These are phyloP conservation scores for Cyclospora cayetanensis DNA, from an alignment of 169 alveolate species.

Conservation along the genomic window DNA sequence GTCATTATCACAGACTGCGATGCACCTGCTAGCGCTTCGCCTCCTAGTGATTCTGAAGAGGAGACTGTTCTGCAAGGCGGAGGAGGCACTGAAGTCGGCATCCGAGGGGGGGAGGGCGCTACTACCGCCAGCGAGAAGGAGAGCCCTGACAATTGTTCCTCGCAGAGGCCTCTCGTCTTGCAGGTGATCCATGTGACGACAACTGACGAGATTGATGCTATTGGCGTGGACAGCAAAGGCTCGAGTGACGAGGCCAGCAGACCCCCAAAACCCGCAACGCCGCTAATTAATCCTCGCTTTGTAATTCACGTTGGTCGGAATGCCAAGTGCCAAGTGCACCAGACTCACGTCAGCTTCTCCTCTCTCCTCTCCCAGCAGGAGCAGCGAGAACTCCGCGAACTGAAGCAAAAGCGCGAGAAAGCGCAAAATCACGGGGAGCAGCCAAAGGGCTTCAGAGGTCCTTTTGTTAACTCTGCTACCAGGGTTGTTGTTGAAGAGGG, in stretches of 20 bases:
- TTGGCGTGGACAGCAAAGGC: not conserved
- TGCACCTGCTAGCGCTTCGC: not conserved
- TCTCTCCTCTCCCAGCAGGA: not conserved
- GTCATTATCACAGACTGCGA: conserved; percentile 62
- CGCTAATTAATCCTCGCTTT: conserved; percentile 72
- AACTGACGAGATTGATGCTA: conserved; percentile 22
- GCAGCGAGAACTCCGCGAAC: conserved; percentile 17
- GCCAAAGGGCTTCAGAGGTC: conserved; percentile 66
- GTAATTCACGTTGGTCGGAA: conserved; percentile 75
- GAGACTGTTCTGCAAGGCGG: not conserved
- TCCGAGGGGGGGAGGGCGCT: not conserved
- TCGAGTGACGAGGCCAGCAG: not conserved
- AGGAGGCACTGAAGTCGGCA: no score
- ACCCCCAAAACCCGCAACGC: conserved; percentile 28
- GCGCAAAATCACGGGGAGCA: not conserved
- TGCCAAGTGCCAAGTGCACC: conserved; percentile 74
- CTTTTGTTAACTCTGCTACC: conserved; percentile 77
- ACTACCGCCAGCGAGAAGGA: not conserved
- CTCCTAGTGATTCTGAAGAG: not conserved
- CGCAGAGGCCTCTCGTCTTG: not conserved
- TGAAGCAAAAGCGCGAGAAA: conserved; percentile 1
- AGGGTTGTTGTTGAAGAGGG: conserved; percentile 75
- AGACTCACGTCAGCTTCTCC: conserved; percentile 71
- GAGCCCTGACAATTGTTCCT: not conserved
- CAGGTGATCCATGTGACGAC: conserved; percentile 47